A percentile compares a stretch with the other conserved stretches of the same genome.
Conservation (phyloP, 805 yeast genomes). For the Wickerhamiella galacta region DNA sequence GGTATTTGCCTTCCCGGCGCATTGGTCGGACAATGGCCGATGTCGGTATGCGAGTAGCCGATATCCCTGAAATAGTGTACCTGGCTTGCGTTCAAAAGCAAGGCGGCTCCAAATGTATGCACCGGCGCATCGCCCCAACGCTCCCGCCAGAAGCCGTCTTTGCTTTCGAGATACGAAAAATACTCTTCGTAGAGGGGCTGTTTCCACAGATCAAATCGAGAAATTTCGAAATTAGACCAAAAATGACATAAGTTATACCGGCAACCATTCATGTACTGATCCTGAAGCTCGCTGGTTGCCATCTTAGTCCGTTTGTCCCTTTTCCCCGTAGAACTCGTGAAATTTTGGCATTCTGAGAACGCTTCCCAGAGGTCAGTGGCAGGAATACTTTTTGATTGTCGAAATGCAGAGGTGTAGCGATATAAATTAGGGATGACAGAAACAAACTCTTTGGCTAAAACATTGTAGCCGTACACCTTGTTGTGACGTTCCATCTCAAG, state of each 20-base stretch:
- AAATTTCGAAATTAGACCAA: constrained; percentile 90
- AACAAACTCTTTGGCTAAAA: constrained; percentile 58
- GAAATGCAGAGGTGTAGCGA: constrained; percentile 47
- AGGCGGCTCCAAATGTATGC: constrained; percentile 71
- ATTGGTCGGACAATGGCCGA: constrained; percentile 72
- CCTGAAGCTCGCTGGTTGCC: background rate
- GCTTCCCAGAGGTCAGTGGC: constrained; percentile 11
- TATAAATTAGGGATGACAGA: constrained; percentile 75
- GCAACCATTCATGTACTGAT: constrained; percentile 37
- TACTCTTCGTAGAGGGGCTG: constrained; percentile 48
- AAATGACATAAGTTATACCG: constrained; percentile 72
- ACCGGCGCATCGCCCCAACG: constrained; percentile 98
- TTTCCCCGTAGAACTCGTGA: constrained; percentile 1
- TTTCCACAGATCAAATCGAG: constrained; percentile 58
- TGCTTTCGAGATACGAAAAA: constrained; percentile 47
- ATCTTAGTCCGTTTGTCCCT: background rate
- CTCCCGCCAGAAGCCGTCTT: constrained; percentile 77
- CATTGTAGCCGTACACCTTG: constrained; percentile 74
- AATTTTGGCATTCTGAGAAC: constrained; percentile 19
- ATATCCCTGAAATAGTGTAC: constrained; percentile 85
- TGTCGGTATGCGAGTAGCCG: constrained; percentile 54
- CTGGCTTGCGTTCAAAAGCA: constrained; percentile 50
- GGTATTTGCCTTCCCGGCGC: constrained; percentile 33
- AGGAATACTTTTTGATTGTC: constrained; percentile 29
- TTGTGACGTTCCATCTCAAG: constrained; percentile 50